Evolutionary conservation across 2,329 filamentous ascomycete genomes (phyloP).

Genomic region (Exophiala bonariae): DNA sequence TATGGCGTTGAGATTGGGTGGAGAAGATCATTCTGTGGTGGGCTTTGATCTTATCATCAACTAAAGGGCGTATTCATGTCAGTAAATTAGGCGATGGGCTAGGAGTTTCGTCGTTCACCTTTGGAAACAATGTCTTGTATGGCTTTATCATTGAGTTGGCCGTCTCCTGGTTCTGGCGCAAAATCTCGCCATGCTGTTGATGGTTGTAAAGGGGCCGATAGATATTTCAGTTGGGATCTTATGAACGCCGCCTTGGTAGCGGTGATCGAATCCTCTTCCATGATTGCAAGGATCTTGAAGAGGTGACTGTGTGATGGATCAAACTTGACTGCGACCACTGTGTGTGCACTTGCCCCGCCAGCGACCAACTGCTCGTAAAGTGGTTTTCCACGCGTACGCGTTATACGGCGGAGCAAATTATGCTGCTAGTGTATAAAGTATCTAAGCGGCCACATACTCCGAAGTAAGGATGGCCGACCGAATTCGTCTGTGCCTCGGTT

Average conservation of each 20-base stretch:
- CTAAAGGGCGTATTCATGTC: constrained; percentile 32
- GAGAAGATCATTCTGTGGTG: constrained; percentile 56
- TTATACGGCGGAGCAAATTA: too few relatives aligned
- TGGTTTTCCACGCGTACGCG: too few relatives aligned
- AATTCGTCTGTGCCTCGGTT: too few relatives aligned
- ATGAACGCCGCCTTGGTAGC: constrained; percentile 55
- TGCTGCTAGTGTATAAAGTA: too few relatives aligned
- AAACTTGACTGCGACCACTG: too few relatives aligned
- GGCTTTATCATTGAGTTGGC: constrained; percentile 48
- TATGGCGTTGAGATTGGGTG: constrained; percentile 55
- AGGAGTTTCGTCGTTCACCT: constrained; percentile 35
- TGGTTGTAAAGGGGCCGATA: constrained; percentile 49
- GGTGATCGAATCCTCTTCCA: constrained; percentile 42
- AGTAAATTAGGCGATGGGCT: neutral
- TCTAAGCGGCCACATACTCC: too few relatives aligned
- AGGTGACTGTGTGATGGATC: neutral
- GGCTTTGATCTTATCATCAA: constrained; percentile 52
- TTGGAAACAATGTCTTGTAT: constrained; percentile 53
- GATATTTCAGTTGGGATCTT: constrained; percentile 51
- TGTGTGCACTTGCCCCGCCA: too few relatives aligned
- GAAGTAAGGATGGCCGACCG: too few relatives aligned
- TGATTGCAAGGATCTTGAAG: neutral
- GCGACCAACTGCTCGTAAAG: too few relatives aligned
- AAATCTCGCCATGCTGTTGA: constrained; percentile 49
- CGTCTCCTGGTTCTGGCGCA: constrained; percentile 41